Conservation (phyloP, 2,329 filamentous ascomycete species). For the Thielaviopsis populi region DNA sequence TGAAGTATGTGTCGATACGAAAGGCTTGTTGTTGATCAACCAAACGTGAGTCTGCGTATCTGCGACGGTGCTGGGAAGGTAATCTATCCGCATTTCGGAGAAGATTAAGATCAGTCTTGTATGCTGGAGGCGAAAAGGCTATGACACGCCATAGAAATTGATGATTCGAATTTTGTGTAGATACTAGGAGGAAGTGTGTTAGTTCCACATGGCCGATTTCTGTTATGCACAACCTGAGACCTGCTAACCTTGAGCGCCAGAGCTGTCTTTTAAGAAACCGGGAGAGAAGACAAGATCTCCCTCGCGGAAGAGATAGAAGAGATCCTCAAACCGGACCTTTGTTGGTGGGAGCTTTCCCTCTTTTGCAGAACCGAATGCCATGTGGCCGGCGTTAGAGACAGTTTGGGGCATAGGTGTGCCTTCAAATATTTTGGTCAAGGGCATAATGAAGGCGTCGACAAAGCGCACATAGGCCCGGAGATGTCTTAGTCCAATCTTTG, state of each 20-base stretch:
- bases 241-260: neutral
- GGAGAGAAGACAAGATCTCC: neutral
- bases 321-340: neutral
- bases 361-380: neutral
- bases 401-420: neutral
- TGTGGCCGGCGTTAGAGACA: neutral
- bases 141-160: conserved; percentile 29
- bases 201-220: neutral
- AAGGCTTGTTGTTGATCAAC: neutral
- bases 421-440: neutral
- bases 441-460: neutral
- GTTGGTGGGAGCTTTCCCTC: neutral
- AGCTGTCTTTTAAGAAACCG: too few relatives aligned
- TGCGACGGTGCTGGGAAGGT: too few relatives aligned
- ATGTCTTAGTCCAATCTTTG: neutral
- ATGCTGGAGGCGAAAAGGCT: conserved; percentile 7
- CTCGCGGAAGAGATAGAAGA: neutral
- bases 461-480: neutral
- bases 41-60: neutral
- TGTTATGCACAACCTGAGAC: neutral
- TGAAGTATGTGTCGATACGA: neutral
- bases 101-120: neutral
- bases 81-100: conserved; percentile 1
- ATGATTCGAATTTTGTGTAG: conserved; percentile 22
- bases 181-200: neutral